A percentile compares a stretch with the other conserved stretches of the same genome.
Conservation (phyloP, 2,329 filamentous ascomycete species). For the Tolypocladium guangdongense region DNA sequence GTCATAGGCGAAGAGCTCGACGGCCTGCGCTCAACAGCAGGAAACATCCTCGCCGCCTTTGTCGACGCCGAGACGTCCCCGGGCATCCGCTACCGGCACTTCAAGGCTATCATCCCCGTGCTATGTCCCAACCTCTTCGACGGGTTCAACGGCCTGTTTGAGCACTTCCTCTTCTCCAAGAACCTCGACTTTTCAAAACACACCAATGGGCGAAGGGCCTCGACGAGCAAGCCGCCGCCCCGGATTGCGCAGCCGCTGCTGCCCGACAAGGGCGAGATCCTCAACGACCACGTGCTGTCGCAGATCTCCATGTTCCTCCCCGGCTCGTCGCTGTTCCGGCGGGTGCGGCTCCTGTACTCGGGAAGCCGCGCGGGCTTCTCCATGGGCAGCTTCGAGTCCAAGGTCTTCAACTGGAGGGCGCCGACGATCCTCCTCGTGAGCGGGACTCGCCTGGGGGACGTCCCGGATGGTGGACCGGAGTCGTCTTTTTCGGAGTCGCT, state of each 20-base stretch:
- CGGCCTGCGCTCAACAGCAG: constrained; percentile 48
- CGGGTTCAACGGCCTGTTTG: constrained; percentile 58
- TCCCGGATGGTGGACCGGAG: constrained; percentile 39
- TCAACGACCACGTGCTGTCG: constrained; percentile 52
- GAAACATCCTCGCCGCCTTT: constrained; percentile 56
- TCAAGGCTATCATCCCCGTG: constrained; percentile 46
- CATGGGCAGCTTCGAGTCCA: constrained; percentile 65
- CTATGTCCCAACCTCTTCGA: constrained; percentile 57
- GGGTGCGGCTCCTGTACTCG: constrained; percentile 57
- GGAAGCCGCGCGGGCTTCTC: constrained; percentile 63
- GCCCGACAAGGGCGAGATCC: constrained; percentile 44
- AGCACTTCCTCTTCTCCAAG: constrained; percentile 66
- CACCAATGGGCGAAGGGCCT: constrained; percentile 15
- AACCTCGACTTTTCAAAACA: constrained; percentile 55
- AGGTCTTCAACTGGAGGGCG: constrained; percentile 67
- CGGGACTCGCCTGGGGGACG: constrained; percentile 46
- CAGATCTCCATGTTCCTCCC: constrained; percentile 67
- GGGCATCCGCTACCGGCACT: constrained; percentile 50
- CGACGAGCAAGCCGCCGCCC: background rate
- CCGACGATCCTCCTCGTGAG: constrained; percentile 63
- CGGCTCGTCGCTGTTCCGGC: constrained; percentile 51
- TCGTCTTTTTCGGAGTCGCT: constrained; percentile 48
- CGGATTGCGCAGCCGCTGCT: constrained; percentile 36
- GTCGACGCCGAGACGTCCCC: constrained; percentile 52
- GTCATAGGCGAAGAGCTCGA: constrained; percentile 45